Percentiles rank a stretch among this genome's conserved stretches.
phyloP scores from a whole-genome alignment of 805 yeast species.

The Millerozyma acaciae region DNA sequence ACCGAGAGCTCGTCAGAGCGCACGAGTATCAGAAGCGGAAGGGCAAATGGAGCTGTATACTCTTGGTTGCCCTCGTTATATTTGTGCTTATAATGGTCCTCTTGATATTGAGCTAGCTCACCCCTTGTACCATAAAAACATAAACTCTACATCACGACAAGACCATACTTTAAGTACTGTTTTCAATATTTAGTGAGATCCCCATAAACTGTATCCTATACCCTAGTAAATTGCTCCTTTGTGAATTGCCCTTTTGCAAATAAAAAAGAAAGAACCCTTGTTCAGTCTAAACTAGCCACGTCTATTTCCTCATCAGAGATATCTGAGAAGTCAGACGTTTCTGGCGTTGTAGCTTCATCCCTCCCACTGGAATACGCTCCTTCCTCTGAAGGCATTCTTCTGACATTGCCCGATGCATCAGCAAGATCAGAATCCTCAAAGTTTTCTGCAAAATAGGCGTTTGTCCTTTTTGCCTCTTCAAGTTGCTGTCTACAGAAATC shows the following conservation, averaged over 20 bases:
- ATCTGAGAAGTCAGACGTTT: slow-evolving; percentile 6
- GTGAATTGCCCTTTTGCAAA: background rate
- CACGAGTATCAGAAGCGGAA: slow-evolving; percentile 67
- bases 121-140: too few relatives aligned
- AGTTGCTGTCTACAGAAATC: slow-evolving; percentile 20
- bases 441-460: slow-evolving; percentile 18
- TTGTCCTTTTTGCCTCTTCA: slow-evolving; percentile 12
- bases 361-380: slow-evolving; percentile 10
- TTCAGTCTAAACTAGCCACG: slow-evolving; percentile 9
- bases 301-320: slow-evolving; percentile 10
- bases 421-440: slow-evolving; percentile 14
- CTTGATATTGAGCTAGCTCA: slow-evolving; percentile 46
- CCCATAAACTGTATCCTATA: background rate
- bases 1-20: slow-evolving; percentile 67
- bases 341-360: slow-evolving; percentile 17
- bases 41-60: slow-evolving; percentile 70
- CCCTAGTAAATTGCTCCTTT: too few relatives aligned
- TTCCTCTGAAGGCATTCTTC: slow-evolving; percentile 4
- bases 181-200: background rate
- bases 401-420: slow-evolving; percentile 4
- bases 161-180: background rate
- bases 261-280: background rate
- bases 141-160: background rate
- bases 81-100: slow-evolving; percentile 56
- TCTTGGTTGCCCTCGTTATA: slow-evolving; percentile 55